These are phyloP conservation scores for Fusarium anthophilum DNA, from an alignment of 2,329 filamentous ascomycete species.

Conservation along the genomic window DNA sequence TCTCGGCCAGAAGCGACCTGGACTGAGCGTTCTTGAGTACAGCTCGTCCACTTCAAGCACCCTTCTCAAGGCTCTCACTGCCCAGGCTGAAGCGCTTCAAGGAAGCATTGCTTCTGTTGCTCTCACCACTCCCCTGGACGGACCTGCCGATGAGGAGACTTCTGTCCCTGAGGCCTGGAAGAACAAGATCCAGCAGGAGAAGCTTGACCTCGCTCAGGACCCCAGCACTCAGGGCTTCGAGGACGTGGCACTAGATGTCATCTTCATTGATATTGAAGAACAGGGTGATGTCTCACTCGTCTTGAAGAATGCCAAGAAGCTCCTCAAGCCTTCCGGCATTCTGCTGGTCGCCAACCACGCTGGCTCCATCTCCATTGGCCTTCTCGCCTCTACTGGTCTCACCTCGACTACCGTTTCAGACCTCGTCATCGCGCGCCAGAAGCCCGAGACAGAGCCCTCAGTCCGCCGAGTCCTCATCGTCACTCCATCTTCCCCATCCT, in stretches of 20 bases:
- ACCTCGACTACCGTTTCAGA: not conserved
- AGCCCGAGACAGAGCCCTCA: not conserved
- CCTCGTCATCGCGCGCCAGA: not conserved
- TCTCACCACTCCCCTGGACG: not conserved
- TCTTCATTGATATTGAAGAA: not conserved
- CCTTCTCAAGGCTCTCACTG: not conserved
- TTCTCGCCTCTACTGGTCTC: not conserved
- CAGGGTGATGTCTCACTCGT: not conserved
- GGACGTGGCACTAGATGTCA: not conserved
- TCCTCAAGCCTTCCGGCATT: not conserved
- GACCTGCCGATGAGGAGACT: not conserved
- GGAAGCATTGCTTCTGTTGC: not conserved
- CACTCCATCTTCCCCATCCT: not conserved
- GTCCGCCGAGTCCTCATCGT: not conserved
- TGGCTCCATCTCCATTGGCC: not conserved
- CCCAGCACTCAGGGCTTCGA: not conserved
- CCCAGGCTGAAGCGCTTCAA: not conserved
- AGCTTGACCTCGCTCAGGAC: not conserved
- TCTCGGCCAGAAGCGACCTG: not conserved
- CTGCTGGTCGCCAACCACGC: not conserved
- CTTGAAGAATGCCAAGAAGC: not conserved
- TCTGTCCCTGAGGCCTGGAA: not conserved
- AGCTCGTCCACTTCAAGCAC: not conserved
- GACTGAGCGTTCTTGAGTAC: not conserved
- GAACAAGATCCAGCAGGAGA: not conserved